Percentiles rank a stretch among this genome's conserved stretches.
Evolutionary conservation across 495 filamentous ascomycete species (phyloP).

Genomic region (Daldinia caldariorum): DNA sequence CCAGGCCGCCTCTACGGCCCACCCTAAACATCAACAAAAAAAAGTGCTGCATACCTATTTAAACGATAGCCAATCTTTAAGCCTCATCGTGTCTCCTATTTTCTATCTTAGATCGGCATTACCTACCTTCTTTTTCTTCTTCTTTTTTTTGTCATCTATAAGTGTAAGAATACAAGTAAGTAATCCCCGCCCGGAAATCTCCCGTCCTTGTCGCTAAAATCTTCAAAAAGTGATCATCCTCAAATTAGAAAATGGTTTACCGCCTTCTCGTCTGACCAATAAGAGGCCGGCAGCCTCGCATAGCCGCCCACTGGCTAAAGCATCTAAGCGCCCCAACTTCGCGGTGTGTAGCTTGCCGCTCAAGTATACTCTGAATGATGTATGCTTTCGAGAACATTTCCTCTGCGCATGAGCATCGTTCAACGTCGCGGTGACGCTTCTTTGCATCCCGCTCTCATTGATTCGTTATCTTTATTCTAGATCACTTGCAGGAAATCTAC

Average conservation of each 20-base stretch:
- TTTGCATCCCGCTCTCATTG: conserved; percentile 7
- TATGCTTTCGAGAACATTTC: conserved; percentile 44
- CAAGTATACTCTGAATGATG: not conserved
- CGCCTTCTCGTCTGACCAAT: conserved; percentile 24
- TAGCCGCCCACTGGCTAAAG: conserved; percentile 42
- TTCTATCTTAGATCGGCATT: not conserved
- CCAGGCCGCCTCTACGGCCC: not conserved
- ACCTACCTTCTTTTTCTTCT: conserved; percentile 2
- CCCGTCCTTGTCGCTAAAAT: not conserved
- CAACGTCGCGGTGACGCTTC: conserved; percentile 23
- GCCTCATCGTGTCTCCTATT: conserved; percentile 24
- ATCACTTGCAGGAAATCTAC: conserved; percentile 40
- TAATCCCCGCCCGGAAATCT: conserved; percentile 10
- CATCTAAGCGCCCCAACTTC: conserved; percentile 43
- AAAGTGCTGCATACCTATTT: not conserved
- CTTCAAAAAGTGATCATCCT: conserved; percentile 2
- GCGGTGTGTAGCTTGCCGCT: conserved; percentile 9
- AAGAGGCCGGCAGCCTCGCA: conserved; percentile 22
- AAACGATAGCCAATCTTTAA: conserved; percentile 11
- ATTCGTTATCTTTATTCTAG: conserved; percentile 26
- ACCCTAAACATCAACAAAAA: not conserved
- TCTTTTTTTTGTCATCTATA: not conserved
- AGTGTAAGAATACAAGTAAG: conserved; percentile 29
- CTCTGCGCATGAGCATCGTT: conserved; percentile 30
- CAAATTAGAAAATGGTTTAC: conserved; percentile 28